Base-by-base conservation (phyloP, 345 rosid species). In the Populus simonii region DNA sequence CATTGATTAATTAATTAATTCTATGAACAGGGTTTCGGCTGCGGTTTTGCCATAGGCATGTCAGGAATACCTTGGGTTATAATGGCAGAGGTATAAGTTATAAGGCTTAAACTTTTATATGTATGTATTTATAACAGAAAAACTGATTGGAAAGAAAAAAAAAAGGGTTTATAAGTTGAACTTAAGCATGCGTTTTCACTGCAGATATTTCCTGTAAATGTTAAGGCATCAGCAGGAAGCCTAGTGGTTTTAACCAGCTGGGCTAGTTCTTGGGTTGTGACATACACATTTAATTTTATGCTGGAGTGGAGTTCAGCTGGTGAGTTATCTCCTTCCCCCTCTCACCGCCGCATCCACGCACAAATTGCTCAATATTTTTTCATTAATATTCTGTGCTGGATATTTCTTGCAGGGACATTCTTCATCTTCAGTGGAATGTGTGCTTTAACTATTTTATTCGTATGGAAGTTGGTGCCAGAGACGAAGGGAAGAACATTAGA, bases 41-140 rank as follows among this genome's bases (percentile, higher is more conserved):
- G 83, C 72, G 87, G 90, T 5, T 85, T 87, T 72, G 82, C 93
- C 23, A 57, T 93, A 22, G 97, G 94, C 76, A 90, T 91, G 84
- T 91, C 91, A 84, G 92, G 92, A 72, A 87, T 93, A 67, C 93
- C 97, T 11, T 91, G 94, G 95, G 88, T 89, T 51, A 90, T 93
- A 76, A 89, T 93, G 86, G 89, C 96, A 3, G 97, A 93, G 97
- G 97, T 93, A 86, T 33, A n/a, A n/a, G n/a, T 29, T 11, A 25
- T 3, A 22, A 16, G 36, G 18, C n/a, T 16, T 31, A 6, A 31
- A 66, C 67, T 62, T 0, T 62, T 8, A 51, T 51, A 20, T 51
- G 18, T n/a, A 57, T 9, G 5, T 57, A 9, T 10, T 57, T n/a
- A 22, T 57, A 22, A n/a, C 25, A n/a, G 13, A n/a, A 57, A 4